Percentiles rank a stretch among this genome's conserved stretches.
These are phyloP conservation scores for apple (Malus domestica) DNA, from an alignment of 306 rosid genomes.

Conservation along the genomic window DNA sequence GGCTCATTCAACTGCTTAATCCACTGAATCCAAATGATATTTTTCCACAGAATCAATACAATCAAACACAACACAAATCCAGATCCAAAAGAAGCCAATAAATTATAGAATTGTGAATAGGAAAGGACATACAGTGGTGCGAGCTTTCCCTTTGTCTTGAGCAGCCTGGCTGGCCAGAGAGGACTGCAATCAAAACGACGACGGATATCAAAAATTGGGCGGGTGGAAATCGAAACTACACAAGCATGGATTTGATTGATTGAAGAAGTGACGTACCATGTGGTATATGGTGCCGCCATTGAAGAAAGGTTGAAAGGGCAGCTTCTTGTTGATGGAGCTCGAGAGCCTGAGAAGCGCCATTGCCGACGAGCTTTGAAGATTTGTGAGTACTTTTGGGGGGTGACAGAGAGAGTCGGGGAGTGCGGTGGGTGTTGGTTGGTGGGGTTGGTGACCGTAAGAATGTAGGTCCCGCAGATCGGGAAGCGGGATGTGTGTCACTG, in stretches of 20 bases:
- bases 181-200: slow-evolving; percentile 40
- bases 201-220: not conserved
- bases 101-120: not conserved
- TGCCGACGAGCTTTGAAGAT: slow-evolving; percentile 27
- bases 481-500: not conserved
- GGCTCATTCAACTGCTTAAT: slow-evolving; percentile 76
- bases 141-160: slow-evolving; percentile 42
- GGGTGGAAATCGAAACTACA: not conserved
- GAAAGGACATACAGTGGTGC: slow-evolving; percentile 41
- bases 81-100: not conserved
- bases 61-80: not conserved
- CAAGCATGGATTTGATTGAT: not conserved
- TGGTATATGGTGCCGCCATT: slow-evolving; percentile 39
- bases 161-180: slow-evolving; percentile 43
- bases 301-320: slow-evolving; percentile 24
- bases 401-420: not conserved
- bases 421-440: not conserved
- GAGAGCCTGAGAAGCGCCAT: slow-evolving; percentile 70
- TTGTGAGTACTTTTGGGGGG: not conserved
- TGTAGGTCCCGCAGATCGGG: slow-evolving; percentile 10
- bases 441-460: not conserved
- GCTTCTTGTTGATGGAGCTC: slow-evolving; percentile 28
- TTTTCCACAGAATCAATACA: not conserved
- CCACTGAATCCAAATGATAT: slow-evolving; percentile 45
- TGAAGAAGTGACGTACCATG: slow-evolving; percentile 27